These are phyloP conservation scores for Achlya hypogyna DNA, from an alignment of 352 stramenopile species.

Conservation along the genomic window DNA sequence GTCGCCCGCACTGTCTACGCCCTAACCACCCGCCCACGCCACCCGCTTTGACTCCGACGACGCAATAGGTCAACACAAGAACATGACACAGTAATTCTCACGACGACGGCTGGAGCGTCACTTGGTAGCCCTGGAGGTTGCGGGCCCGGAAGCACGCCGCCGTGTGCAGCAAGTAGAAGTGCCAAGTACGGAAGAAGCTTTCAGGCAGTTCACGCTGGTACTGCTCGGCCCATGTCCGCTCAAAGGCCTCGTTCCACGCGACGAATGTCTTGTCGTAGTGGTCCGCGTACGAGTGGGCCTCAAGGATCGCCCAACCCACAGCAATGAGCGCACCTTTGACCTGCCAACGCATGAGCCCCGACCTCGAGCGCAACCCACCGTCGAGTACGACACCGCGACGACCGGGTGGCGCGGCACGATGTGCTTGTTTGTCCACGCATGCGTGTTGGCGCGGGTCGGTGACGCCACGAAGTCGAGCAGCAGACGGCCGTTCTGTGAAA, in stretches of 20 bases:
- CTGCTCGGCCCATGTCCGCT: slow-evolving; percentile 36
- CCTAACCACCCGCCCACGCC: no score
- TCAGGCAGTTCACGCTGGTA: slow-evolving; percentile 30
- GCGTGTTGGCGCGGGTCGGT: slow-evolving; percentile 50
- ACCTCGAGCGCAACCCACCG: slow-evolving; percentile 19
- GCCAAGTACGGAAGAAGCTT: slow-evolving; percentile 78
- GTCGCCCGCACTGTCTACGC: no score
- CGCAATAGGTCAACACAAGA: no score
- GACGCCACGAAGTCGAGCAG: slow-evolving; percentile 60
- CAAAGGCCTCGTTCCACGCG: slow-evolving; percentile 76
- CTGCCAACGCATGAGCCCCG: slow-evolving; percentile 36
- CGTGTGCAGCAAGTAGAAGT: slow-evolving; percentile 84
- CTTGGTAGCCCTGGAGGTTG: slow-evolving; percentile 61
- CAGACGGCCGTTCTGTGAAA: slow-evolving; percentile 38
- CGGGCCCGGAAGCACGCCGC: slow-evolving; percentile 70
- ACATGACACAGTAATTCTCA: not conserved
- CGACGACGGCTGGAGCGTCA: slow-evolving; percentile 18
- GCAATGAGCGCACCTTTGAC: slow-evolving; percentile 37
- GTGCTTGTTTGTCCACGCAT: slow-evolving; percentile 81
- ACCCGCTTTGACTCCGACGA: no score
- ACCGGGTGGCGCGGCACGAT: slow-evolving; percentile 24
- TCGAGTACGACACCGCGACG: slow-evolving; percentile 22
- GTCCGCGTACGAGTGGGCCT: slow-evolving; percentile 55
- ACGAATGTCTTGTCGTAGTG: slow-evolving; percentile 81
- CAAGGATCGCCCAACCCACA: slow-evolving; percentile 52